Evolutionary conservation across 73 alveolate genomes (phyloP).

Genomic region (Stentor roeselii): DNA sequence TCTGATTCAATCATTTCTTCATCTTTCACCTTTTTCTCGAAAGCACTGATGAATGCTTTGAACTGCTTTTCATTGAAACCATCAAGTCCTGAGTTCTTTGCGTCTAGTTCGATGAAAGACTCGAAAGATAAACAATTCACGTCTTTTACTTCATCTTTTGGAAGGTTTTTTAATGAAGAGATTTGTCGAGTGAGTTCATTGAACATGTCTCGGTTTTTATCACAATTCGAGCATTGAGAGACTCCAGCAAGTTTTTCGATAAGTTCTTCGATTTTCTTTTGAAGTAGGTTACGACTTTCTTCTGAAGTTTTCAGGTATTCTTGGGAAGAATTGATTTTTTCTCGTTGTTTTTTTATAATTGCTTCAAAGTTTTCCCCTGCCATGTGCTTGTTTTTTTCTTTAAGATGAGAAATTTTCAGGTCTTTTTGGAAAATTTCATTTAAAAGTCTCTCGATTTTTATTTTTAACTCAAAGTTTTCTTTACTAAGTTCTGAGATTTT

Average conservation of each 20-base stretch:
- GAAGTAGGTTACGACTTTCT: background rate
- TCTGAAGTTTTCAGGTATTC: background rate
- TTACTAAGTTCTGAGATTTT: background rate
- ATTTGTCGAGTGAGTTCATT: background rate
- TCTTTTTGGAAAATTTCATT: background rate
- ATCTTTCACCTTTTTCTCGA: background rate
- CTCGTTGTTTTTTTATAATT: background rate
- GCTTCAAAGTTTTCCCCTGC: background rate
- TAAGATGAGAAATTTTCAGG: background rate
- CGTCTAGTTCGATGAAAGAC: no score
- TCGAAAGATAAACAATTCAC: no score
- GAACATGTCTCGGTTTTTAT: no score
- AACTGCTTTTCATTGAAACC: no score
- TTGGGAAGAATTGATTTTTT: background rate
- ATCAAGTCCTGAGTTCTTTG: no score
- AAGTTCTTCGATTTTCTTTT: background rate
- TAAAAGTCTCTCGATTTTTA: background rate
- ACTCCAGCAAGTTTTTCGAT: background rate
- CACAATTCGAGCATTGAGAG: background rate
- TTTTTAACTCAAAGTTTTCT: background rate
- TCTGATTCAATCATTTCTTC: background rate
- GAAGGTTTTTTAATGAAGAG: background rate
- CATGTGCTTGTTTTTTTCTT: background rate
- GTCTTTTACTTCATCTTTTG: background rate
- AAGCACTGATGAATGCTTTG: no score